Conservation (phyloP, 1,284 basidiomycete genomes). For the Ceratobasidium sp. region DNA sequence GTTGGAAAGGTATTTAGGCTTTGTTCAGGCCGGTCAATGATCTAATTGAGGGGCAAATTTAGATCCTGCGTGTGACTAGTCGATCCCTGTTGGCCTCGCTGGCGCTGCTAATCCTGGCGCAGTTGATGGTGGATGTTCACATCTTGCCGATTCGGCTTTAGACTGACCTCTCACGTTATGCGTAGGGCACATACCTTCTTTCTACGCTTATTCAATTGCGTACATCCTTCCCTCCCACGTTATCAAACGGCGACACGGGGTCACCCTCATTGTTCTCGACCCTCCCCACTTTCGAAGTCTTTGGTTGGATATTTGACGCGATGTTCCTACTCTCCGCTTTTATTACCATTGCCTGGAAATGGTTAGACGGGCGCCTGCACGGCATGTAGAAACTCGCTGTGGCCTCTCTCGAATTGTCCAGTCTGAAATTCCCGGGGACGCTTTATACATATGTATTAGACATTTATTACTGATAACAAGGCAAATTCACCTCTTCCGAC, state of each 20-base stretch:
- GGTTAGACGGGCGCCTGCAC: conserved; percentile 39
- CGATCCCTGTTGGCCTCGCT: conserved; percentile 73
- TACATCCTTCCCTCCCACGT: conserved; percentile 71
- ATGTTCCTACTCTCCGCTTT: conserved; percentile 69
- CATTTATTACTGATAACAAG: background rate
- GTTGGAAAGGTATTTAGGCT: conserved; percentile 65
- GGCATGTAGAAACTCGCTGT: conserved; percentile 8
- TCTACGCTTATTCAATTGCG: conserved; percentile 81
- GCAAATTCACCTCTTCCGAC: too few relatives aligned
- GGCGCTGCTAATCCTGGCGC: conserved; percentile 76
- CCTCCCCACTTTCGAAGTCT: conserved; percentile 76
- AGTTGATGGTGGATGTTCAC: conserved; percentile 71
- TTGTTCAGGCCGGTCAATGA: background rate
- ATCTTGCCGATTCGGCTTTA: too few relatives aligned
- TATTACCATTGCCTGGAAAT: conserved; percentile 29
- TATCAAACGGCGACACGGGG: conserved; percentile 48
- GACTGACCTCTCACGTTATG: conserved; percentile 4
- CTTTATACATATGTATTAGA: conserved; percentile 13
- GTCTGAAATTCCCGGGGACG: background rate
- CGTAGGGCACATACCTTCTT: conserved; percentile 78
- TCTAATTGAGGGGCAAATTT: conserved; percentile 35
- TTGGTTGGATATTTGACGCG: conserved; percentile 77
- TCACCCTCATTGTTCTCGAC: conserved; percentile 67
- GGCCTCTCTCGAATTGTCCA: background rate
- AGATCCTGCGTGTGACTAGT: conserved; percentile 73